A percentile compares a stretch with the other conserved stretches of the same genome.
Conservation (phyloP, 139 green algal genomes). For the Dunaliella primolecta region DNA sequence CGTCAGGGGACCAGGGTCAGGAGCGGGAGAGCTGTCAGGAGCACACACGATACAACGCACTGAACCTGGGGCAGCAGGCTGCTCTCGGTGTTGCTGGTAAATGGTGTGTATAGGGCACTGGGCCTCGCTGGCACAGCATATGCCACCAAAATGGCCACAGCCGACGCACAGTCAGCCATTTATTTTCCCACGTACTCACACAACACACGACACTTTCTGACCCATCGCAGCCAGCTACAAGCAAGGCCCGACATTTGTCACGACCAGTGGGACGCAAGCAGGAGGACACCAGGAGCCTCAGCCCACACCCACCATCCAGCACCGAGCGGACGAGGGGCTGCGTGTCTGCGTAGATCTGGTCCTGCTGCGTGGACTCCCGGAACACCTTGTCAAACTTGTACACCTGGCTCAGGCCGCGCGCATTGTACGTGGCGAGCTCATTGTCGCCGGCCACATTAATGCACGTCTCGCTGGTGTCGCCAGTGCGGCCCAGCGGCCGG, state of each 20-base stretch:
- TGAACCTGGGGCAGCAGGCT: background rate
- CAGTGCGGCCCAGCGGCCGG: conserved; percentile 63
- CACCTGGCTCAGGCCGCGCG: conserved; percentile 56
- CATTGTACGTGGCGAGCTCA: conserved; percentile 35
- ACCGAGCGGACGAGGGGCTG: conserved; percentile 83
- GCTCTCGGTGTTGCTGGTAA: no score
- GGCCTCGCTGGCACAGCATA: no score
- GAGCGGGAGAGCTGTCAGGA: background rate
- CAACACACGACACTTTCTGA: no score
- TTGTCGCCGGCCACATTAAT: conserved; percentile 26
- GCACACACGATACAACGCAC: background rate
- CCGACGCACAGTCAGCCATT: no score
- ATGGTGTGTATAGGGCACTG: no score
- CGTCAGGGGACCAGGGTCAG: background rate
- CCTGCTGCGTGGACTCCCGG: conserved; percentile 61
- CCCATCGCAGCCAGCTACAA: no score
- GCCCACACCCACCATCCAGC: conserved; percentile 80
- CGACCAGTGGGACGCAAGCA: no score
- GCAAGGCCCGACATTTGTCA: no score
- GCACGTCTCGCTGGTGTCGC: conserved; percentile 48
- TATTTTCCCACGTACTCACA: no score
- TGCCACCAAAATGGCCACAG: no score
- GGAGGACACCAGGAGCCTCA: no score
- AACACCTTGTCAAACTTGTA: conserved; percentile 87
- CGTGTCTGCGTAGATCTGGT: conserved; percentile 81